A percentile compares a stretch with the other conserved stretches of the same genome.
Evolutionary conservation across 78 protist genomes (phyloP).

Genomic region (Dictyostelium capitatum): DNA sequence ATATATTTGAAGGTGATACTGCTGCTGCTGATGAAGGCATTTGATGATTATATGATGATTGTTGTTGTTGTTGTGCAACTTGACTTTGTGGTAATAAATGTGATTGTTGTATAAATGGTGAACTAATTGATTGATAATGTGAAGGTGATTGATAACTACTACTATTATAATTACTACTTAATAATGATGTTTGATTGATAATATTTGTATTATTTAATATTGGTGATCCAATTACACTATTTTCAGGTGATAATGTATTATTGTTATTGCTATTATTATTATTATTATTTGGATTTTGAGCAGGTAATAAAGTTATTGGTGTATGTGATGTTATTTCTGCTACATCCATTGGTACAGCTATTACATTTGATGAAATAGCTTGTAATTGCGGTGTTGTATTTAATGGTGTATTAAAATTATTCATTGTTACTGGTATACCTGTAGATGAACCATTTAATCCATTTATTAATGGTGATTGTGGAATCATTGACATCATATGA

Average conservation of each 20-base stretch:
- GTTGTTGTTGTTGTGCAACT: background rate
- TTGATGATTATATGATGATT: background rate
- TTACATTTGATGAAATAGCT: conserved; percentile 9
- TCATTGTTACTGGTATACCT: background rate
- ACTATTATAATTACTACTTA: background rate
- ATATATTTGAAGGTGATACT: background rate
- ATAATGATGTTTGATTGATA: background rate
- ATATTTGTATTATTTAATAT: background rate
- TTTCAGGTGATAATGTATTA: too few relatives aligned
- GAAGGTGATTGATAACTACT: background rate
- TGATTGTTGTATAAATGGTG: background rate
- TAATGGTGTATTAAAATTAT: background rate
- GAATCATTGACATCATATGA: background rate
- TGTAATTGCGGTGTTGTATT: background rate
- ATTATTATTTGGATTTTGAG: too few relatives aligned
- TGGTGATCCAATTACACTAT: background rate
- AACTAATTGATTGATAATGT: background rate
- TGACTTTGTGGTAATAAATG: background rate
- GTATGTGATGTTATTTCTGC: conserved; percentile 18
- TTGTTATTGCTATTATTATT: too few relatives aligned
- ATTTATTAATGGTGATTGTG: conserved; percentile 1
- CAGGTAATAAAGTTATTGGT: conserved; percentile 3
- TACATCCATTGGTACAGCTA: conserved; percentile 22
- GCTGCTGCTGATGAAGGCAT: background rate
- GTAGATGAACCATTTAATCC: background rate